Evolutionary conservation across 2,329 filamentous ascomycete genomes (phyloP).

Genomic region (Aureobasidium sp.): DNA sequence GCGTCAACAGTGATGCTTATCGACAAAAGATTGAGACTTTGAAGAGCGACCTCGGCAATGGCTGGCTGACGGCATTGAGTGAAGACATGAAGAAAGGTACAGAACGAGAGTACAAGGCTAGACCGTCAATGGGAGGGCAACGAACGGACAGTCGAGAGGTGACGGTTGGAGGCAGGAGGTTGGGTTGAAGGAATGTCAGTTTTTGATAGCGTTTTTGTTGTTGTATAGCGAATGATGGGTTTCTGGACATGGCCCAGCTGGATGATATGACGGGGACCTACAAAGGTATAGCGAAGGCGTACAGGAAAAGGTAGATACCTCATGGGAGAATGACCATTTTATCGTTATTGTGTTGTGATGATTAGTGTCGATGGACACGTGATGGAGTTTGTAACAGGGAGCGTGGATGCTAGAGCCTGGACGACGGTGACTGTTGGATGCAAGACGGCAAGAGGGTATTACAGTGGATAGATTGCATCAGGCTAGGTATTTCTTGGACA

Average conservation of each 20-base stretch:
- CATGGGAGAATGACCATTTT: background rate
- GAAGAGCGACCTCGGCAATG: conserved; percentile 75
- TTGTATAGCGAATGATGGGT: conserved; percentile 8
- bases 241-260: background rate
- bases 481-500: background rate
- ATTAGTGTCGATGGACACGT: background rate
- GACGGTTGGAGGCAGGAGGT: conserved; percentile 25
- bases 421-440: background rate
- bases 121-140: conserved; percentile 15
- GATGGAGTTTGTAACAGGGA: background rate
- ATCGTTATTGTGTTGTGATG: background rate
- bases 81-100: conserved; percentile 48
- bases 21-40: conserved; percentile 80
- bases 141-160: conserved; percentile 24
- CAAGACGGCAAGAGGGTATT: background rate
- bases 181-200: conserved; percentile 22
- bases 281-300: conserved; percentile 12
- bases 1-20: conserved; percentile 43
- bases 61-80: conserved; percentile 77
- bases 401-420: no score
- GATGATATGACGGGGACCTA: background rate
- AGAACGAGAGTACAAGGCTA: conserved; percentile 5
- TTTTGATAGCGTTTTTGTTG: conserved; percentile 1
- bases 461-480: background rate
- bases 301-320: conserved; percentile 9